Evolutionary conservation across 306 rosid species (phyloP).

Genomic region (Acmispon strigosus): DNA sequence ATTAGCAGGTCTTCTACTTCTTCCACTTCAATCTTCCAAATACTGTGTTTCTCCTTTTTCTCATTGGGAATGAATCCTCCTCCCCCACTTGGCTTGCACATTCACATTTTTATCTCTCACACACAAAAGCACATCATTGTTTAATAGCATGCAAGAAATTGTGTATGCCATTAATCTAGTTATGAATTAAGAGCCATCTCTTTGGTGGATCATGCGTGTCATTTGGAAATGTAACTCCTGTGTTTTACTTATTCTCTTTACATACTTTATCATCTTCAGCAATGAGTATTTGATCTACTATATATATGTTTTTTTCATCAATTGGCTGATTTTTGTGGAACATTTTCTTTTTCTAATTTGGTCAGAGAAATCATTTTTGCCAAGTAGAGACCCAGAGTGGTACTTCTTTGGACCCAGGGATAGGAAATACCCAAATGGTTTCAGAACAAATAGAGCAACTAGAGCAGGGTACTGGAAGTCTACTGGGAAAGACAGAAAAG

Average conservation of each 20-base stretch:
- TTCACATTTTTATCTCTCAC: background rate
- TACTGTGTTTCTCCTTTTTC: background rate
- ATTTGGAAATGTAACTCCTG: background rate
- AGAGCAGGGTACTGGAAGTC: slow-evolving; percentile 98
- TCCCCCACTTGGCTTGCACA: background rate
- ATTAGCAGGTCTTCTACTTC: slow-evolving; percentile 57
- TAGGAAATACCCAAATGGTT: slow-evolving; percentile 91
- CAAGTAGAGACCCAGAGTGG: slow-evolving; percentile 99
- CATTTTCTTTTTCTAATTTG: background rate
- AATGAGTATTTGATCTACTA: background rate
- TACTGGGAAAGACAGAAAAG: slow-evolving; percentile 87
- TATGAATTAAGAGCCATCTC: background rate
- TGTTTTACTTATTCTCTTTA: background rate
- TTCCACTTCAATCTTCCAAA: background rate
- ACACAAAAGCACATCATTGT: background rate
- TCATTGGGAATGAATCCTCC: background rate
- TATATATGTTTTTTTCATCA: background rate
- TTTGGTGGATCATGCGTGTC: background rate
- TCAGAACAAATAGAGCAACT: slow-evolving; percentile 93
- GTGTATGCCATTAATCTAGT: background rate
- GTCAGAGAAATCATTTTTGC: slow-evolving; percentile 83
- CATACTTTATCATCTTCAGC: background rate
- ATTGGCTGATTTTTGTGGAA: slow-evolving; percentile 17
- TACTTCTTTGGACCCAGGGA: slow-evolving; percentile 96
- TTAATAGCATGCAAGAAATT: background rate